Base-by-base conservation (phyloP, 2,329 filamentous ascomycete genomes). In the Aspergillus glaucus region DNA sequence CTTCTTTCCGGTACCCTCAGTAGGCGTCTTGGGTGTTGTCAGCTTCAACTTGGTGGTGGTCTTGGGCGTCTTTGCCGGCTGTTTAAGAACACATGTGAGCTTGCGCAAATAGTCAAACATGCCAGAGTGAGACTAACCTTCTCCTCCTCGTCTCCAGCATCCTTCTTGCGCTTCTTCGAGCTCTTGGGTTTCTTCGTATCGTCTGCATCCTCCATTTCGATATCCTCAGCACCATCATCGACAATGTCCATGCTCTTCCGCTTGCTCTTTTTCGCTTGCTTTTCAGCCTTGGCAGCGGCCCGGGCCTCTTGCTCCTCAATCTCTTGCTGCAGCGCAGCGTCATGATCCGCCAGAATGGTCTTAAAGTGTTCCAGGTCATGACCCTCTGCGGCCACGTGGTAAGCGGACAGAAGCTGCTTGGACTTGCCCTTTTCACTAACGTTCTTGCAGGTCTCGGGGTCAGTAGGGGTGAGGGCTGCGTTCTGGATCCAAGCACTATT, bases 401-500 rank as follows among this genome's bases (percentile, higher is more conserved):
- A 95, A 1, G 93, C 93, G 40, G 81, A 79, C 64, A 86, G 78
- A 5, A 98, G 75, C 50, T 83, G 78, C 73, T 95, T 95, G 76
- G 87, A 85, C 74, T 94, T 95, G 49, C 73, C 70, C 55, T 86
- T 80, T 46, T 84, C 85, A 46, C 87, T 75, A 39, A 81, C 75
- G 21, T 84, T 76, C 46, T 82, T 80, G 55, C 91, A 85, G 22
- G 85, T 83, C 46, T 86, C 82, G 12, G 86, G 75, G 49, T 90
- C 84, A 46, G 97, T 81, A 32, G 88, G 85, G 32, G 83, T 81
- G 34, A 98, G 79, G 50, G 88, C 85, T 19, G 84, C 87, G 69
- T 97, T 96, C 52, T 84, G 80, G 56, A 92, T 88, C 92, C 92
- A 98, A 34, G 88, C 87, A 72, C 93, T 98, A 59, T 50, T 10